Evolutionary conservation across 805 yeast genomes (phyloP).

Genomic region (Saccharomycopsis olivae): DNA sequence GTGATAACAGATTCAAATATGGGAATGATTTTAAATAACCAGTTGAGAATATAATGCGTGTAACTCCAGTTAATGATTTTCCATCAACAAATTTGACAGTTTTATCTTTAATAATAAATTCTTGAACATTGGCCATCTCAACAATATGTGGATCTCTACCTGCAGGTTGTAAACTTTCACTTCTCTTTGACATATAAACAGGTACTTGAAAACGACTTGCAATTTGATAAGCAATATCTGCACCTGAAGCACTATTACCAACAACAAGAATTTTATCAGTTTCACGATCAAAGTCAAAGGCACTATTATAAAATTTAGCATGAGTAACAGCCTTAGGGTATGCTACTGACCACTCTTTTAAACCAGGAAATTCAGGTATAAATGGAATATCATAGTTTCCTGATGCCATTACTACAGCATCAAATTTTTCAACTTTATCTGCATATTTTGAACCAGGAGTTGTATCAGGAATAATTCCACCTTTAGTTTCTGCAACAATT

Average conservation of each 20-base stretch:
- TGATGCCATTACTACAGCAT: slow-evolving; percentile 51
- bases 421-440: slow-evolving; percentile 30
- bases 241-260: slow-evolving; percentile 75
- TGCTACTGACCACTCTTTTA: slow-evolving; percentile 34
- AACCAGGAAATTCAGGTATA: slow-evolving; percentile 45
- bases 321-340: slow-evolving; percentile 43
- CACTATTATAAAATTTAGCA: slow-evolving; percentile 43
- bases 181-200: slow-evolving; percentile 41
- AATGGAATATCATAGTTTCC: slow-evolving; percentile 58
- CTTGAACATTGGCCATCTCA: slow-evolving; percentile 33
- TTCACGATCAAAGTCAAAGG: slow-evolving; percentile 28
- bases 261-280: slow-evolving; percentile 41
- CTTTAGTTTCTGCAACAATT: slow-evolving; percentile 25
- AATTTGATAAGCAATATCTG: slow-evolving; percentile 55
- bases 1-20: slow-evolving; percentile 32
- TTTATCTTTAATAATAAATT: slow-evolving; percentile 29
- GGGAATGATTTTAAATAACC: slow-evolving; percentile 66
- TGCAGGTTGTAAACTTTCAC: slow-evolving; percentile 28
- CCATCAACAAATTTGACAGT: slow-evolving; percentile 42
- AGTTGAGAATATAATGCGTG: slow-evolving; percentile 56
- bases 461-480: slow-evolving; percentile 22
- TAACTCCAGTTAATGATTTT: slow-evolving; percentile 34
- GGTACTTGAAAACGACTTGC: slow-evolving; percentile 31
- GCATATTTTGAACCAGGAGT: background rate
- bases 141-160: slow-evolving; percentile 31